phyloP scores from a whole-genome alignment of 768 basidiomycete species.

The Hirschioporus abietinus region DNA sequence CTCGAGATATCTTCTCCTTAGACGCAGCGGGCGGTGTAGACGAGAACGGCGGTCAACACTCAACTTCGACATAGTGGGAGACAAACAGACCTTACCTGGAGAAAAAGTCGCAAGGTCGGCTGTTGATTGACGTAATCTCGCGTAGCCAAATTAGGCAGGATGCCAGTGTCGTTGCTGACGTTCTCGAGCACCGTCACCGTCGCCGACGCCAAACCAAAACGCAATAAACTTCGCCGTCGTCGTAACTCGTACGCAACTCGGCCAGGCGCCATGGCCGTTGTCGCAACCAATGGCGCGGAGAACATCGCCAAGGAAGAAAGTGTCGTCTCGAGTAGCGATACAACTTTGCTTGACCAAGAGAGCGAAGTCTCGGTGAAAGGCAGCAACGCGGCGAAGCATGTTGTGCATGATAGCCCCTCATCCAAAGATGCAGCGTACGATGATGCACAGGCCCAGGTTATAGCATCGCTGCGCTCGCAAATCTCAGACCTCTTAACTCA shows the following conservation, averaged over 20 bases:
- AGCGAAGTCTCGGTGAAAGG: not conserved
- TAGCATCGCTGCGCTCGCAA: slow-evolving; percentile 72
- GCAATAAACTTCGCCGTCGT: not conserved
- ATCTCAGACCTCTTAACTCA: slow-evolving; percentile 86
- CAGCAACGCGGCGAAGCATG: not conserved
- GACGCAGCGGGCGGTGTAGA: not conserved
- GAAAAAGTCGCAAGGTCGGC: not conserved
- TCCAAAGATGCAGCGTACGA: slow-evolving; percentile 12
- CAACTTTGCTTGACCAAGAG: not conserved
- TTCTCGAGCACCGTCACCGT: slow-evolving; percentile 1
- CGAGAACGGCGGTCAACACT: not conserved
- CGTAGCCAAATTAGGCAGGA: not conserved
- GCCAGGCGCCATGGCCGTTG: not conserved
- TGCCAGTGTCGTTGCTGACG: not conserved
- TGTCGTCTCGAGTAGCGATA: not conserved
- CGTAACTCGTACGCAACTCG: not conserved
- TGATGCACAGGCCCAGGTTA: slow-evolving; percentile 80
- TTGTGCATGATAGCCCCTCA: not conserved
- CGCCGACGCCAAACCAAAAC: not conserved
- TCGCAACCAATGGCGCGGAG: not conserved
- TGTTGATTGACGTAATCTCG: not conserved
- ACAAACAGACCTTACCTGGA: not conserved
- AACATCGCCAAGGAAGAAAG: not conserved
- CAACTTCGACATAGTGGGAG: not conserved
- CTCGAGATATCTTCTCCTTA: not conserved